Evolutionary conservation across 495 filamentous ascomycete species (phyloP).

Genomic region (Tuber microsphaerosporum): DNA sequence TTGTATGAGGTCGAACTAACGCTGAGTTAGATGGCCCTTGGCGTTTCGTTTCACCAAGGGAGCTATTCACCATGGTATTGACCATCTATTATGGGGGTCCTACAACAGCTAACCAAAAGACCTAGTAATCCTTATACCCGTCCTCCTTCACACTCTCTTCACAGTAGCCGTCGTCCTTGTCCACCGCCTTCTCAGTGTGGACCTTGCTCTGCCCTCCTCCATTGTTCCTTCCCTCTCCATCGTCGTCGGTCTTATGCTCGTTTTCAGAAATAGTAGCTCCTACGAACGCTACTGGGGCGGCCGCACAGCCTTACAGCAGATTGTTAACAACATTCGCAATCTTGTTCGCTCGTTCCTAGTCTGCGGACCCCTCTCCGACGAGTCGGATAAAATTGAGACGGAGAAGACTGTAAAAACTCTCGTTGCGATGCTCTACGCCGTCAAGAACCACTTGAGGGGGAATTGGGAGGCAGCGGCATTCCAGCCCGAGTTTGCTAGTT

Average conservation of each 20-base stretch:
- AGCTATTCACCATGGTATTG: slow-evolving; percentile 56
- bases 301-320: slow-evolving; percentile 53
- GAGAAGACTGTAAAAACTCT: slow-evolving; percentile 48
- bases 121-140: slow-evolving; percentile 54
- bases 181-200: slow-evolving; percentile 51
- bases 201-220: slow-evolving; percentile 56
- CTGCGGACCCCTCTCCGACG: slow-evolving; percentile 47
- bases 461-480: slow-evolving; percentile 57
- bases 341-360: slow-evolving; percentile 54
- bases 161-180: slow-evolving; percentile 58
- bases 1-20: slow-evolving; percentile 6
- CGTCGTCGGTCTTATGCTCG: slow-evolving; percentile 73
- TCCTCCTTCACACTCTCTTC: slow-evolving; percentile 59
- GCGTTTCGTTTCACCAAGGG: slow-evolving; percentile 70
- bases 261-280: slow-evolving; percentile 66
- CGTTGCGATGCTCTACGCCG: slow-evolving; percentile 63
- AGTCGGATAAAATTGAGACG: slow-evolving; percentile 50
- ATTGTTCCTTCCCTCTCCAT: slow-evolving; percentile 73
- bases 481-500: slow-evolving; percentile 52
- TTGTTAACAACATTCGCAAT: slow-evolving; percentile 58
- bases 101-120: background rate
- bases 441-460: slow-evolving; percentile 67
- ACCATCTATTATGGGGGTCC: background rate
- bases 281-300: slow-evolving; percentile 71
- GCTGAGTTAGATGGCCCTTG: slow-evolving; percentile 58